Percentiles rank a stretch among this genome's conserved stretches.
phyloP scores from a whole-genome alignment of 371 early-diverging fungal species.

The Hamiltosporidium tvaerminnensis region DNA sequence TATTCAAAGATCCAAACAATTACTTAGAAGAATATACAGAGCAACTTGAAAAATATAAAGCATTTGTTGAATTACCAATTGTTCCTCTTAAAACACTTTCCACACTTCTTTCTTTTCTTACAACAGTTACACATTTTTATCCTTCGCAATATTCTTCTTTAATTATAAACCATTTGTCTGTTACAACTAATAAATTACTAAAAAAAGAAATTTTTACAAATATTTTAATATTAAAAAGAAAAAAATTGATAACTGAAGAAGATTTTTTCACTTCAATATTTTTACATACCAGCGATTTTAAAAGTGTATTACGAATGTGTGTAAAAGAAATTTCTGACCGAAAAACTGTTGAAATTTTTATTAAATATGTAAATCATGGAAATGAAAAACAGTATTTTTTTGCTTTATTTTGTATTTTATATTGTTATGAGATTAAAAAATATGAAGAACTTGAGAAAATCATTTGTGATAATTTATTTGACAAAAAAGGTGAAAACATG shows the following conservation, averaged over 20 bases:
- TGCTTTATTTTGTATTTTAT: not conserved
- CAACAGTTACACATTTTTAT: not conserved
- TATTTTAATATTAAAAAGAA: not conserved
- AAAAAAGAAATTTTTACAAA: not conserved
- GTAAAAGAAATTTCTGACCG: not conserved
- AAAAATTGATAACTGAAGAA: not conserved
- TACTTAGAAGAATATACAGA: not conserved
- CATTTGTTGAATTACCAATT: not conserved
- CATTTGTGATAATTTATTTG: not conserved
- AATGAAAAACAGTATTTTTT: not conserved
- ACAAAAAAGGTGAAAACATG: not conserved
- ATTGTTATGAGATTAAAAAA: not conserved
- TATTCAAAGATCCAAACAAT: not conserved
- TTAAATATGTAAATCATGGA: not conserved
- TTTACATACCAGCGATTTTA: not conserved
- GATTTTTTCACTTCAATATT: not conserved
- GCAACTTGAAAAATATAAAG: not conserved
- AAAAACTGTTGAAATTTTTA: not conserved
- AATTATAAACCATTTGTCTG: not conserved
- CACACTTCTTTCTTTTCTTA: not conserved
- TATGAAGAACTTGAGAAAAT: not conserved
- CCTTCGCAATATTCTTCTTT: not conserved
- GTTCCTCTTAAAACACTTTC: not conserved
- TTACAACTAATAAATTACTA: not conserved
- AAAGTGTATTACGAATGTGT: not conserved